Conservation (phyloP, 352 stramenopile genomes). For the Phytophthora rubi region DNA sequence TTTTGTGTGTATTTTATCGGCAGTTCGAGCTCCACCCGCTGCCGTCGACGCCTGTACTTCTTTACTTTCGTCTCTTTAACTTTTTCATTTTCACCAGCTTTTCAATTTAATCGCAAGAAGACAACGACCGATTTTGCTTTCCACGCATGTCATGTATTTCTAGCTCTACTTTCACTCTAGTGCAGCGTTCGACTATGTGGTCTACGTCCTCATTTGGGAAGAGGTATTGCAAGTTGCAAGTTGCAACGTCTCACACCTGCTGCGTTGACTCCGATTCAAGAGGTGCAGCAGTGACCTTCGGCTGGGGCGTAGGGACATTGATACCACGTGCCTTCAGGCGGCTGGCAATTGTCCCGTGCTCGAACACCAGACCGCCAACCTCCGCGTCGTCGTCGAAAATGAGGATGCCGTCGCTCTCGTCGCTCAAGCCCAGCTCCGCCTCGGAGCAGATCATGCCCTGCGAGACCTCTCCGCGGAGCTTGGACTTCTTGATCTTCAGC, state of each 20-base stretch:
- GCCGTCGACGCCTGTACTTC: conserved; percentile 41
- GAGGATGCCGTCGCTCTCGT: conserved; percentile 73
- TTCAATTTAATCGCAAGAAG: conserved; percentile 36
- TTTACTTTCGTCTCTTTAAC: conserved; percentile 22
- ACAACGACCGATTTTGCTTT: conserved; percentile 39
- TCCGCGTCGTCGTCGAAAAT: conserved; percentile 64
- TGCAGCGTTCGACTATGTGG: neutral
- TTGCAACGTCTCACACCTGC: conserved; percentile 8
- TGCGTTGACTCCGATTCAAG: conserved; percentile 5
- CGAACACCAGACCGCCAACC: conserved; percentile 56
- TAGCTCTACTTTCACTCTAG: conserved; percentile 5
- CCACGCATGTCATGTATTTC: conserved; percentile 9
- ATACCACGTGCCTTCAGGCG: conserved; percentile 39
- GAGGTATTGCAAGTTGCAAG: neutral
- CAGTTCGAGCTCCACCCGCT: conserved; percentile 26
- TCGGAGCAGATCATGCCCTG: conserved; percentile 88
- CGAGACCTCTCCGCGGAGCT: conserved; percentile 77
- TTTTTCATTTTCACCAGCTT: conserved; percentile 25
- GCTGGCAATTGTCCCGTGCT: conserved; percentile 46
- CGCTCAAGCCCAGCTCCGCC: conserved; percentile 66
- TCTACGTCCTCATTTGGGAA: neutral
- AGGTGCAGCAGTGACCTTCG: conserved; percentile 8
- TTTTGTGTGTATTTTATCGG: conserved; percentile 52
- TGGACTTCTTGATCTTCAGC: conserved; percentile 89
- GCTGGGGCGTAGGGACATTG: conserved; percentile 8